phyloP scores from a whole-genome alignment of 1,139 yeast species.

The Lodderomyces elongisporus region DNA sequence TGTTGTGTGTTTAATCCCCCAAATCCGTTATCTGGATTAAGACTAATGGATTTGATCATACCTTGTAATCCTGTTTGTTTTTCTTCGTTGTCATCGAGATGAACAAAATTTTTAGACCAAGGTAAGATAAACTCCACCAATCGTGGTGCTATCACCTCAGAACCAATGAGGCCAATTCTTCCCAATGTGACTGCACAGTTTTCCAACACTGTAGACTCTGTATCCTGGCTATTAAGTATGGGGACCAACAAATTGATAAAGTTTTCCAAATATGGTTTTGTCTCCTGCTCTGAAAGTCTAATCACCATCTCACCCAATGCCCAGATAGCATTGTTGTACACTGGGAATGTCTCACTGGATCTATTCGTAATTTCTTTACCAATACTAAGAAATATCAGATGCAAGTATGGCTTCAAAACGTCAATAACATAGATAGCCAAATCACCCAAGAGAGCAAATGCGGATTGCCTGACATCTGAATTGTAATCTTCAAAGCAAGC shows the following conservation, averaged over 20 bases:
- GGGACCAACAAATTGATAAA: conserved; percentile 62
- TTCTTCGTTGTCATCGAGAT: conserved; percentile 70
- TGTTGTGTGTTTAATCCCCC: conserved; percentile 44
- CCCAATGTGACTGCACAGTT: conserved; percentile 93
- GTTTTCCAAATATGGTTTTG: conserved; percentile 59
- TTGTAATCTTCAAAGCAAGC: conserved; percentile 72
- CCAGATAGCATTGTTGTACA: conserved; percentile 91
- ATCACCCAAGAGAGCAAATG: conserved; percentile 89
- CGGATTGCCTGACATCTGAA: conserved; percentile 87
- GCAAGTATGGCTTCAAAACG: conserved; percentile 53
- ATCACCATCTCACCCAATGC: conserved; percentile 81
- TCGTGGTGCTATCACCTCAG: conserved; percentile 50
- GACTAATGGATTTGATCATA: conserved; percentile 59
- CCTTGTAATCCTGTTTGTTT: conserved; percentile 78
- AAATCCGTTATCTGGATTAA: conserved; percentile 61
- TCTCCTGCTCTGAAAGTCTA: conserved; percentile 44
- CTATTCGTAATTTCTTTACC: conserved; percentile 63
- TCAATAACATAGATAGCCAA: conserved; percentile 62
- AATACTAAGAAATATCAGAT: conserved; percentile 55
- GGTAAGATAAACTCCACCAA: conserved; percentile 50
- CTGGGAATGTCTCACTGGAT: conserved; percentile 50
- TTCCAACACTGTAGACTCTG: conserved; percentile 66
- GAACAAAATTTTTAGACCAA: conserved; percentile 67
- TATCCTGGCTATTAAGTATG: conserved; percentile 52
- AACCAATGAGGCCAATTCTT: conserved; percentile 67